Evolutionary conservation across 352 stramenopile species (phyloP), one percentile per base, ranked within the genome.

Genomic region (Phytophthora constricta): DNA sequence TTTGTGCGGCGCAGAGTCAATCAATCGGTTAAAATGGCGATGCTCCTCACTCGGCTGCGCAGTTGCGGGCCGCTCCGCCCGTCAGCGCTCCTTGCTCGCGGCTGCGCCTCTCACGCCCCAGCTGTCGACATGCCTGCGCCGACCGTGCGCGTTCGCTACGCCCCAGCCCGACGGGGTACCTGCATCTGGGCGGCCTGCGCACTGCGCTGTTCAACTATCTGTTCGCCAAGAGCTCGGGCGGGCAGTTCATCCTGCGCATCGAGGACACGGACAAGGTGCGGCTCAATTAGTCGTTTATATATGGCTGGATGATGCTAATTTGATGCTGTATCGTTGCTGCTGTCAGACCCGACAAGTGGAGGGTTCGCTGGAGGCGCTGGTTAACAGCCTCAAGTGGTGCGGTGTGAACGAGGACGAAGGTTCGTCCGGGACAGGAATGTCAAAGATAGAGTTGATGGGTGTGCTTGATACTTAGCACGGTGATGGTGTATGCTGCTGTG

Each of bases 371-470:
- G 91, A 97, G 23, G 80, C 88, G 41, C 84, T 98, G 2, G 68
- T 95, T n/a, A 72, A 87, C 33, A 96, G 84, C 17, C 76, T 99
- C 56, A 80, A 87, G 45, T 99, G 97, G 97, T 93, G 98, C 33
- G 96, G 96, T n/a, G 71, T 99, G 5, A 64, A 91, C n/a, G 98
- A 98, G 75, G 97, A 99, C 71, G 97, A 99, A 91, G 97, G 86
- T 93, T 39, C 34, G 19, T 20, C 25, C 26, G 14, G 46, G 13
- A 5, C 25, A 14, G 3, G 22, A 41, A 22, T 47, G 17, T 23
- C 20, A 2, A 4, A 26, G 14, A 5, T 19, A 7, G 28, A 28
- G 26, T 19, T 66, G 10, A 59, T 53, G 25, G n/a, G n/a, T n/a
- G n/a, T n/a, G n/a, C n/a, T n/a, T n/a, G n/a, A n/a, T n/a, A n/a